phyloP scores from a whole-genome alignment of 2,329 filamentous ascomycete species.

The Trichoderma breve region DNA sequence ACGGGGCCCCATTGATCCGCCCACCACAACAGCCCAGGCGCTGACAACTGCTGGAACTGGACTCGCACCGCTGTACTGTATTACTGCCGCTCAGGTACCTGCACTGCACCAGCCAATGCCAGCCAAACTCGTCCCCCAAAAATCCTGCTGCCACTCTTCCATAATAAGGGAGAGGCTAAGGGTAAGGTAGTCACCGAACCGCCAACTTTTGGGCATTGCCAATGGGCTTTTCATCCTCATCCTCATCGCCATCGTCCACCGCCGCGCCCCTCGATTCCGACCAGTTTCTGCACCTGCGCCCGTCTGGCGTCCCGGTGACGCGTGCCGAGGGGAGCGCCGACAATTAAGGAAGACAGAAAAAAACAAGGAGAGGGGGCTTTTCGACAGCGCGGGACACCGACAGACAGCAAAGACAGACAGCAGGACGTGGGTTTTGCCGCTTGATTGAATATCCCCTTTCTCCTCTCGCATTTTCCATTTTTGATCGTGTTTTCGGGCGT shows the following conservation, averaged over 20 bases:
- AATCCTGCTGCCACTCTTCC: background rate
- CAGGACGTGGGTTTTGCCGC: background rate
- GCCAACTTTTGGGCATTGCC: constrained; percentile 1
- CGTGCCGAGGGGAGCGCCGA: constrained; percentile 18
- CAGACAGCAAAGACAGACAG: background rate
- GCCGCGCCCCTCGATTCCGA: constrained; percentile 4
- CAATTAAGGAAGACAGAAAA: background rate
- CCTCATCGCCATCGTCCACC: constrained; percentile 2
- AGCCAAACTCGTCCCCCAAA: background rate
- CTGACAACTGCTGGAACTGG: background rate
- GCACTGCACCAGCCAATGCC: background rate
- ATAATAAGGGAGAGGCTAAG: constrained; percentile 6
- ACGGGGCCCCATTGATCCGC: constrained; percentile 19
- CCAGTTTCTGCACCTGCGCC: constrained; percentile 5
- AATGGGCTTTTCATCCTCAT: constrained; percentile 1
- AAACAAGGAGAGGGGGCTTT: background rate
- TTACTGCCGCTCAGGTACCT: background rate
- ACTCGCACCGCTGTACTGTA: background rate
- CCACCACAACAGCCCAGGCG: background rate
- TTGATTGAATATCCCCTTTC: background rate
- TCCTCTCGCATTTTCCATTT: background rate
- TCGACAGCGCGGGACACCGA: constrained; percentile 7
- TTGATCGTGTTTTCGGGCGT: background rate
- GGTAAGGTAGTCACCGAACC: background rate
- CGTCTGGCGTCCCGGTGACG: constrained; percentile 20